Evolutionary conservation across 179 eudicot genomes (phyloP).

Genomic region (Gypsophila paniculata): DNA sequence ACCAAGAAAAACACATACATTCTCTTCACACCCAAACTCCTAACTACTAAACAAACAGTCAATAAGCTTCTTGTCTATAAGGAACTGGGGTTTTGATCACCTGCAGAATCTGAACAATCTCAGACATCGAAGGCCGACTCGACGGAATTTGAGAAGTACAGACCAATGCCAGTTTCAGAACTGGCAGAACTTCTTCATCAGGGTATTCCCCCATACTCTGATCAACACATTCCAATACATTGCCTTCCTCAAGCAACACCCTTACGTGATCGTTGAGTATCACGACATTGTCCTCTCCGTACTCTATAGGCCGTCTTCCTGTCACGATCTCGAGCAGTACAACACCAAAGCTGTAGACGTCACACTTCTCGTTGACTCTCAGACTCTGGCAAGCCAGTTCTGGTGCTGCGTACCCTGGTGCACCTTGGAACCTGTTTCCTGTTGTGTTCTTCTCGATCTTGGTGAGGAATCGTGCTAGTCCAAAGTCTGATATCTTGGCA

Average conservation of each 20-base stretch:
- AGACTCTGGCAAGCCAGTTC: slow-evolving; percentile 87
- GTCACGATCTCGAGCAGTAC: slow-evolving; percentile 76
- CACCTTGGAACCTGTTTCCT: slow-evolving; percentile 68
- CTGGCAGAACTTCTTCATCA: slow-evolving; percentile 83
- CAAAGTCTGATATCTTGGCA: slow-evolving; percentile 79
- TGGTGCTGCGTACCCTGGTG: slow-evolving; percentile 85
- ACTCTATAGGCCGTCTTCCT: slow-evolving; percentile 77
- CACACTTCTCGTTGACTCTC: slow-evolving; percentile 87
- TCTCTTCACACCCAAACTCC: slow-evolving; percentile 21
- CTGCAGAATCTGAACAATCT: slow-evolving; percentile 89
- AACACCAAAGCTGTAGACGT: slow-evolving; percentile 80
- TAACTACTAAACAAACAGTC: slow-evolving; percentile 23
- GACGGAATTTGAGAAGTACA: slow-evolving; percentile 97
- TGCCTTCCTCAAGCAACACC: slow-evolving; percentile 69
- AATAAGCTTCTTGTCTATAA: slow-evolving; percentile 52
- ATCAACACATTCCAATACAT: slow-evolving; percentile 76
- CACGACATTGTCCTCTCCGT: slow-evolving; percentile 75
- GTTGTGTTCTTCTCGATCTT: slow-evolving; percentile 54
- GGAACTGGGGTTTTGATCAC: slow-evolving; percentile 83
- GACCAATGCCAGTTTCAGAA: slow-evolving; percentile 78
- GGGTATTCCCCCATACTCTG: slow-evolving; percentile 66
- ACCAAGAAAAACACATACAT: slow-evolving; percentile 14
- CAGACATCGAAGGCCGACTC: slow-evolving; percentile 90
- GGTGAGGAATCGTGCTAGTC: slow-evolving; percentile 55
- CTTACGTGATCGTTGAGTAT: slow-evolving; percentile 78